Conservation (phyloP, 1,284 basidiomycete species). For the Cutaneotrichosporon sp. region DNA sequence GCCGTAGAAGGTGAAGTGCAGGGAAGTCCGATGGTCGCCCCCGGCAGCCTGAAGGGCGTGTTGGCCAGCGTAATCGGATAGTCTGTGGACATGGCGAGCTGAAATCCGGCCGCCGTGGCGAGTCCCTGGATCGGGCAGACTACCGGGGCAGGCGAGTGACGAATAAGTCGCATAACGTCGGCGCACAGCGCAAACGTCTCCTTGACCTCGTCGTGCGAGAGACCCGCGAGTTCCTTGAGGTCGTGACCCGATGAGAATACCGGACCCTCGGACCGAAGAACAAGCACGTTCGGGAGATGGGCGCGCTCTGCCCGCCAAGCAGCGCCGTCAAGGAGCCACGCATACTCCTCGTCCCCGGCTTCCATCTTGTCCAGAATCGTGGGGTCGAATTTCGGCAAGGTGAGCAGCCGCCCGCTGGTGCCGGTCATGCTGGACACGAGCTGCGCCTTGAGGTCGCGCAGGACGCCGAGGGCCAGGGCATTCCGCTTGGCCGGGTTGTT, state of each 20-base stretch:
- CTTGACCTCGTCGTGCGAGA: slow-evolving; percentile 24
- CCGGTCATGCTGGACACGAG: slow-evolving; percentile 15
- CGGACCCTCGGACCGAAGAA: slow-evolving; percentile 24
- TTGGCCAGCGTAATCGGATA: slow-evolving; percentile 23
- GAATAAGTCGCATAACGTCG: slow-evolving; percentile 26
- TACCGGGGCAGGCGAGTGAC: slow-evolving; percentile 23
- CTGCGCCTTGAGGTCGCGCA: slow-evolving; percentile 22
- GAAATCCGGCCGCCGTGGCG: slow-evolving; percentile 24
- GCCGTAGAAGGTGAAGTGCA: slow-evolving; percentile 23
- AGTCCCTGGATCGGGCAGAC: slow-evolving; percentile 23
- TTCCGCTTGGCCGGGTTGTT: slow-evolving; percentile 29
- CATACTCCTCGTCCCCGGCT: slow-evolving; percentile 11
- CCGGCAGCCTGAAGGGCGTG: slow-evolving; percentile 23
- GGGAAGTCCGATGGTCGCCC: slow-evolving; percentile 23
- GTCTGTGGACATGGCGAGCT: slow-evolving; percentile 27
- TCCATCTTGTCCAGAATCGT: slow-evolving; percentile 21
- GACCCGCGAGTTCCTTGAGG: slow-evolving; percentile 23
- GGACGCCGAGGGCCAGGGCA: slow-evolving; percentile 22
- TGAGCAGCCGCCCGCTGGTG: slow-evolving; percentile 10
- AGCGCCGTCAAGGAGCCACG: slow-evolving; percentile 20
- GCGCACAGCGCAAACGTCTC: slow-evolving; percentile 28
- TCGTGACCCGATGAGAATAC: slow-evolving; percentile 27
- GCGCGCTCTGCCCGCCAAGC: slow-evolving; percentile 18
- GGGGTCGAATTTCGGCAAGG: slow-evolving; percentile 18
- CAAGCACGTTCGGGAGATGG: slow-evolving; percentile 20